Conservation (phyloP, 1,139 yeast genomes). For the Tardiomyces blankii region DNA sequence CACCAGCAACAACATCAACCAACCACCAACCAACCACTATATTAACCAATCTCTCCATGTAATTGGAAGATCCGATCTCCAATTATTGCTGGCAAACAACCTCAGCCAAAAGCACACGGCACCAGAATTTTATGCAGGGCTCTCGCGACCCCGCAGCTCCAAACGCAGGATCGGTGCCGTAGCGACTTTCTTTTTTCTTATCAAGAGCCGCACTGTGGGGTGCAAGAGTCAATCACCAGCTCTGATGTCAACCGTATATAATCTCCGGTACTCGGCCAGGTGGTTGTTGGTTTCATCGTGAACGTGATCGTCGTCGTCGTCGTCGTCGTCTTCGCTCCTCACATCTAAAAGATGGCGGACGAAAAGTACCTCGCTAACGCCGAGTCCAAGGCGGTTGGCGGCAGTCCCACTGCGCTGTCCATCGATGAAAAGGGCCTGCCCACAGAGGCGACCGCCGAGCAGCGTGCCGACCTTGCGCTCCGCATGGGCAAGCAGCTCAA, state of each 20-base stretch:
- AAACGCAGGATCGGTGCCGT: not conserved
- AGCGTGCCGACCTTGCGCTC: not conserved
- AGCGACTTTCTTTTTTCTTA: not conserved
- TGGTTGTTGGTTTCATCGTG: too few relatives aligned
- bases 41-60: too few relatives aligned
- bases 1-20: too few relatives aligned
- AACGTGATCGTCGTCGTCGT: too few relatives aligned
- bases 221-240: too few relatives aligned
- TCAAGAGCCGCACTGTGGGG: not conserved
- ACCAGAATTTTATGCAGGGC: not conserved
- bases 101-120: not conserved
- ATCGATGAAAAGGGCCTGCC: not conserved
- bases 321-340: too few relatives aligned
- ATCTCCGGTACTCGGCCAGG: too few relatives aligned
- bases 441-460: not conserved
- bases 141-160: not conserved
- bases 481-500: not conserved
- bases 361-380: not conserved
- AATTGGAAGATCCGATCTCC: too few relatives aligned
- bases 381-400: not conserved
- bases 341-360: not conserved
- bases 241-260: too few relatives aligned
- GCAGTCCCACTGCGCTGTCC: not conserved
- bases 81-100: too few relatives aligned
- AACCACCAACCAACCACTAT: too few relatives aligned